Conservation (phyloP, 495 filamentous ascomycete species). For the Daldinia caldariorum region DNA sequence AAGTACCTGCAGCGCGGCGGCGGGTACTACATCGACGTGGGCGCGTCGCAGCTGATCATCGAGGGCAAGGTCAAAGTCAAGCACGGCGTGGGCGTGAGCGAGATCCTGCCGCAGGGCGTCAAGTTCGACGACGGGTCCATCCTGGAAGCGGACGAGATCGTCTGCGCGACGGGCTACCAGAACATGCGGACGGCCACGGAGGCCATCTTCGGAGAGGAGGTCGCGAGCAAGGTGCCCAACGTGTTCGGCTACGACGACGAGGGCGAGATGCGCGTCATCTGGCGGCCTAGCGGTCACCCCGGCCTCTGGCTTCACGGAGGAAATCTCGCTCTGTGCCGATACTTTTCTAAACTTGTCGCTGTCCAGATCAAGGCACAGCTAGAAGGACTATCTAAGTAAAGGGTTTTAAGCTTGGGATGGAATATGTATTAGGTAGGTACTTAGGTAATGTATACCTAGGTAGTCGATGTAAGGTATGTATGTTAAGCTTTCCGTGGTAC, state of each 20-base stretch:
- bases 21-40: slow-evolving; percentile 86
- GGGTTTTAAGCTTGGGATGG: not conserved
- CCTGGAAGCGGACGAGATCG: slow-evolving; percentile 80
- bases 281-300: slow-evolving; percentile 74
- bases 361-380: slow-evolving; percentile 79
- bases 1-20: slow-evolving; percentile 82
- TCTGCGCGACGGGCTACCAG: slow-evolving; percentile 84
- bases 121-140: slow-evolving; percentile 72
- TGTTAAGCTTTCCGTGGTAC: not conserved
- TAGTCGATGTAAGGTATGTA: not conserved
- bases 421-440: not conserved
- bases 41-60: slow-evolving; percentile 74
- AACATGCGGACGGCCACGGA: slow-evolving; percentile 76
- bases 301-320: slow-evolving; percentile 89
- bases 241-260: slow-evolving; percentile 85
- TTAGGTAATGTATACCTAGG: not conserved
- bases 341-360: slow-evolving; percentile 75
- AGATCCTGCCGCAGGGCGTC: slow-evolving; percentile 69
- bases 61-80: slow-evolving; percentile 82
- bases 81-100: slow-evolving; percentile 71
- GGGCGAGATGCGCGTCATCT: slow-evolving; percentile 78
- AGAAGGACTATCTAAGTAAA: slow-evolving; percentile 54
- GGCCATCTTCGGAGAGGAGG: slow-evolving; percentile 73
- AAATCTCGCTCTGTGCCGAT: slow-evolving; percentile 77
- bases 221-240: slow-evolving; percentile 71